These are phyloP conservation scores for Colletotrichum chrysophilum DNA, from an alignment of 2,329 filamentous ascomycete genomes.

Conservation along the genomic window DNA sequence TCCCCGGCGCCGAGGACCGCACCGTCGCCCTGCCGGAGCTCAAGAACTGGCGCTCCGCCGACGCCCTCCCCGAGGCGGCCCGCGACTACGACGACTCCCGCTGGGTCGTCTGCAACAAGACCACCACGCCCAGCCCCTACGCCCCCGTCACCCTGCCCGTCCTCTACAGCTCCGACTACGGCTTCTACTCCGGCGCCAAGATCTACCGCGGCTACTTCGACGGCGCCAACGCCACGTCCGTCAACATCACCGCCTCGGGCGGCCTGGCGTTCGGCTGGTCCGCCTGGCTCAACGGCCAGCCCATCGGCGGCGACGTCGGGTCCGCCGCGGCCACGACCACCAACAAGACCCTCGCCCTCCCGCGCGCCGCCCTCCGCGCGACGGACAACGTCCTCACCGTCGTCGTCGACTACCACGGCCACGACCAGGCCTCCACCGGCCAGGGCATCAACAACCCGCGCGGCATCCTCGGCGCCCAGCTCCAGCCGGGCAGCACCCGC, in stretches of 20 bases:
- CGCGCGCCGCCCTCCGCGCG: conserved; percentile 49
- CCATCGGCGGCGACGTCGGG: conserved; percentile 65
- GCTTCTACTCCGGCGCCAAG: conserved; percentile 72
- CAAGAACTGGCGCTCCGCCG: conserved; percentile 70
- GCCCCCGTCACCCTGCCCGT: conserved; percentile 64
- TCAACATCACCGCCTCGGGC: conserved; percentile 68
- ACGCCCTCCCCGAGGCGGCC: conserved; percentile 73
- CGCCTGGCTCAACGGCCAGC: conserved; percentile 70
- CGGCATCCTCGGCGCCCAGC: conserved; percentile 64
- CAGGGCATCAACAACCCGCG: conserved; percentile 70
- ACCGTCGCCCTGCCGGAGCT: conserved; percentile 61
- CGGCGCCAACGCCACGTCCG: conserved; percentile 63
- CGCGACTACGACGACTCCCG: conserved; percentile 68
- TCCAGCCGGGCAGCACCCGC: conserved; percentile 28
- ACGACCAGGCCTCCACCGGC: conserved; percentile 63
- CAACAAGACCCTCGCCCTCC: conserved; percentile 62
- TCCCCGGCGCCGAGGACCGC: conserved; percentile 48
- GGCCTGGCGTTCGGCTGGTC: conserved; percentile 71
- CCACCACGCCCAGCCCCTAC: conserved; percentile 65
- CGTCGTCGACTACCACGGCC: conserved; percentile 73
- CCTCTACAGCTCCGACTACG: conserved; percentile 77
- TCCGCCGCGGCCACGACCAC: conserved; percentile 49
- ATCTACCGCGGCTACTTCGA: conserved; percentile 75
- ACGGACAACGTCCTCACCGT: conserved; percentile 67
- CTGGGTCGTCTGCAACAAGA: conserved; percentile 68